phyloP scores from a whole-genome alignment of 352 stramenopile species.

The Phytophthora litchii region DNA sequence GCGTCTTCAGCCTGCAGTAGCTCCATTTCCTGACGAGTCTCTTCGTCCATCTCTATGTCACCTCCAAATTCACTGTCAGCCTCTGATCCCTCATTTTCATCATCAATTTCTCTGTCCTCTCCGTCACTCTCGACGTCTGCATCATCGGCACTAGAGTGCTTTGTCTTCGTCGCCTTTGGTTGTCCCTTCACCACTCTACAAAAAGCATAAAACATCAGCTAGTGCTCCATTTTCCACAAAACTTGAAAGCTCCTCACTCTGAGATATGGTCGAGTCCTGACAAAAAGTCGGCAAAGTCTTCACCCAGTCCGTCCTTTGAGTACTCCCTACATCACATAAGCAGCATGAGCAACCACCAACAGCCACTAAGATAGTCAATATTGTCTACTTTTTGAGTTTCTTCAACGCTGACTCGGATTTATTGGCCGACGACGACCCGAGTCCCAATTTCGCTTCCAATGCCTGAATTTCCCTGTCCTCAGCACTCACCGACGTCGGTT shows the following conservation, averaged over 20 bases:
- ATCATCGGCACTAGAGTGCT: slow-evolving; percentile 14
- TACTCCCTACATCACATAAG: slow-evolving; percentile 60
- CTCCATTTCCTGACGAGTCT: slow-evolving; percentile 75
- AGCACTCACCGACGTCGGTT: slow-evolving; percentile 31
- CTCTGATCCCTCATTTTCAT: slow-evolving; percentile 31
- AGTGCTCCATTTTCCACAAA: not conserved
- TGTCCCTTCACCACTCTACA: slow-evolving; percentile 67
- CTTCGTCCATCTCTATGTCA: slow-evolving; percentile 80
- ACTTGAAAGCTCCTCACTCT: slow-evolving; percentile 36
- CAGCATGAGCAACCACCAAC: slow-evolving; percentile 10
- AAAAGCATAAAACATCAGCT: slow-evolving; percentile 6
- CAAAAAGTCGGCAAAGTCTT: slow-evolving; percentile 86
- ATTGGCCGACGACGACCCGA: slow-evolving; percentile 34
- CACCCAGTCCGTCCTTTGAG: slow-evolving; percentile 75
- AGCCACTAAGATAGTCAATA: not conserved
- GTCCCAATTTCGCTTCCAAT: slow-evolving; percentile 72
- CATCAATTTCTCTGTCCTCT: slow-evolving; percentile 34
- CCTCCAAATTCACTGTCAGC: slow-evolving; percentile 32
- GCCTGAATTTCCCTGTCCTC: slow-evolving; percentile 77
- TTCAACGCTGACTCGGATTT: slow-evolving; percentile 60
- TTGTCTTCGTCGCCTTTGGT: slow-evolving; percentile 25
- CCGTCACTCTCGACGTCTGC: slow-evolving; percentile 27
- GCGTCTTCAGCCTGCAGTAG: slow-evolving; percentile 81
- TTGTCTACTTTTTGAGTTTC: slow-evolving; percentile 69
- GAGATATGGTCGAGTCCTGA: slow-evolving; percentile 76